These are phyloP conservation scores for Naegleria lovaniensis DNA, from an alignment of 208 protist genomes.

Conservation along the genomic window DNA sequence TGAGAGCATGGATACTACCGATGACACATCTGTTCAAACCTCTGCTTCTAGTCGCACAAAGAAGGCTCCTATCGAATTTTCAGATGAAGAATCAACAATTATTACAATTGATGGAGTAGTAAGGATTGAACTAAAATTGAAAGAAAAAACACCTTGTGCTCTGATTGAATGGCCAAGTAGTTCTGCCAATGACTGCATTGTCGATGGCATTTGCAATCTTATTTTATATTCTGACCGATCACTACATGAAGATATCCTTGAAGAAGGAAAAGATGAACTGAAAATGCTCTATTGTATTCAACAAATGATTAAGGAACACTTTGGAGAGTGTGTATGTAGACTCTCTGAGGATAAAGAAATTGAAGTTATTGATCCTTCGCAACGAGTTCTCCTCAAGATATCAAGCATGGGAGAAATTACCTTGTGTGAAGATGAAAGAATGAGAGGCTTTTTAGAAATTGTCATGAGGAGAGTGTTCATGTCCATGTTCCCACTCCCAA, in stretches of 20 bases:
- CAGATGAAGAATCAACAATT: background rate
- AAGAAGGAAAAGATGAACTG: conserved; percentile 3
- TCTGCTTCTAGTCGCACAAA: background rate
- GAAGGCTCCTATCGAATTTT: background rate
- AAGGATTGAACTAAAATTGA: background rate
- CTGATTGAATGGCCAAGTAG: background rate
- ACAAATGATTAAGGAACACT: conserved; percentile 16
- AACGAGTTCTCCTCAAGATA: background rate
- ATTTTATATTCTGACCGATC: background rate
- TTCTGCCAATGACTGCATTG: background rate
- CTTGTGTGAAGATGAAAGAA: background rate
- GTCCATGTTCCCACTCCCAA: conserved; percentile 6
- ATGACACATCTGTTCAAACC: background rate
- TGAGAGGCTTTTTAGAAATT: background rate
- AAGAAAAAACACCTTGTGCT: background rate
- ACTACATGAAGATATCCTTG: background rate
- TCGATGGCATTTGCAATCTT: background rate
- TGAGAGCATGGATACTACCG: background rate
- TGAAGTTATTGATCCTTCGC: background rate
- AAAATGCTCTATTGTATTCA: conserved; percentile 11
- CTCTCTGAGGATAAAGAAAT: background rate
- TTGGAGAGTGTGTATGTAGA: background rate
- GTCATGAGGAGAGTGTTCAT: background rate
- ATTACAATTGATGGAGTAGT: background rate
- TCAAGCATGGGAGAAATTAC: background rate